Conservation (phyloP, 352 stramenopile genomes). For the Phytopythium chamaehyphon region DNA sequence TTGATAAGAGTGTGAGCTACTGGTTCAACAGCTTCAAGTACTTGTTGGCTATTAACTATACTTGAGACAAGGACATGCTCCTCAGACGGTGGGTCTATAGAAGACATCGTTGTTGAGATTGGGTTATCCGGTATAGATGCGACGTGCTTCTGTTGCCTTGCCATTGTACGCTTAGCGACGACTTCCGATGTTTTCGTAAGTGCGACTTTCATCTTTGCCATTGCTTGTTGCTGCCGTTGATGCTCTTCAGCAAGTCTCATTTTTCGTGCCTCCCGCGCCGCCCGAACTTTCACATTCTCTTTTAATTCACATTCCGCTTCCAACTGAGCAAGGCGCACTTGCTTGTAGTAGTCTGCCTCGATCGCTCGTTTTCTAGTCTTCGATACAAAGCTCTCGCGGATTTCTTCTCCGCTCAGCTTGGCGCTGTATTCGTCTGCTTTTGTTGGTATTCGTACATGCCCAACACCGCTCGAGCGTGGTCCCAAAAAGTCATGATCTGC, state of each 20-base stretch:
- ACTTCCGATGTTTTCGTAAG: background rate
- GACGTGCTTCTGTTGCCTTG: too few species aligned
- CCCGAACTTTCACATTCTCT: constrained; percentile 66
- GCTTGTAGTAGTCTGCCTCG: constrained; percentile 64
- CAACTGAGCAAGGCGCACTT: constrained; percentile 58
- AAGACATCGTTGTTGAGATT: too few species aligned
- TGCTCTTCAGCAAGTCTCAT: constrained; percentile 13
- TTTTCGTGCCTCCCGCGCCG: constrained; percentile 31
- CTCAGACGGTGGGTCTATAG: too few species aligned
- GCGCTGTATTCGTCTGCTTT: too few species aligned
- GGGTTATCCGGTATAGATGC: too few species aligned
- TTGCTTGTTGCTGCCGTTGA: constrained; percentile 12
- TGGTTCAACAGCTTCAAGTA: too few species aligned
- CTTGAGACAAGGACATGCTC: too few species aligned
- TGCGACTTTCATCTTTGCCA: background rate
- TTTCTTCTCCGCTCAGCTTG: background rate
- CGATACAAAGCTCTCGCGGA: constrained; percentile 46
- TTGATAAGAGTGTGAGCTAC: too few species aligned
- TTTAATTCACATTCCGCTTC: constrained; percentile 72
- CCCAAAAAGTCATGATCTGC: too few species aligned
- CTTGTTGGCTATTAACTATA: too few species aligned
- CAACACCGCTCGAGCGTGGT: background rate
- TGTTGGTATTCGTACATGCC: background rate
- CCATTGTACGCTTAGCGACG: too few species aligned
- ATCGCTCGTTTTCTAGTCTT: constrained; percentile 48